Conservation (phyloP, 768 basidiomycete genomes). For the Pleurotus ostreatus region DNA sequence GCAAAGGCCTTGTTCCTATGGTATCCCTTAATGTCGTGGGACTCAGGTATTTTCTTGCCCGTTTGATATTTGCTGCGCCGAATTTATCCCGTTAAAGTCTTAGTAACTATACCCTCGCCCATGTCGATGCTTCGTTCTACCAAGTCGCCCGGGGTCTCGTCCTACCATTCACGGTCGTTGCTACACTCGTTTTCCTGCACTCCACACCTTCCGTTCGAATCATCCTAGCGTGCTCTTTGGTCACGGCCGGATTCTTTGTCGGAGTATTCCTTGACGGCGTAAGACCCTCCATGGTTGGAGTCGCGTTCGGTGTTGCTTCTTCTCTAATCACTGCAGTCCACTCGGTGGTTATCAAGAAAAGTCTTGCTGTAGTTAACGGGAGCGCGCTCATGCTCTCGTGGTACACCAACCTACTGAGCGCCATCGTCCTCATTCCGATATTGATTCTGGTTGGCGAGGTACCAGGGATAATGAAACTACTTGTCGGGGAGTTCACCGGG, state of each 20-base stretch:
- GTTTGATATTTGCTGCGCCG: not conserved
- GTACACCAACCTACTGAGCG: slow-evolving; percentile 86
- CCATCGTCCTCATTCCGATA: slow-evolving; percentile 67
- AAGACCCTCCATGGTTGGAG: slow-evolving; percentile 40
- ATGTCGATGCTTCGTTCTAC: slow-evolving; percentile 93
- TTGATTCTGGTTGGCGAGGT: slow-evolving; percentile 75
- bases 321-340: slow-evolving; percentile 88
- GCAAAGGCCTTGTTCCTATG: slow-evolving; percentile 74
- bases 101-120: slow-evolving; percentile 89
- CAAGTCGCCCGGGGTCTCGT: slow-evolving; percentile 94
- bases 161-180: slow-evolving; percentile 87
- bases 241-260: slow-evolving; percentile 90
- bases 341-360: slow-evolving; percentile 92
- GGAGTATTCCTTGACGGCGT: slow-evolving; percentile 74
- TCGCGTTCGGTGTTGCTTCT: slow-evolving; percentile 78
- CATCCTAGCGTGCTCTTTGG: slow-evolving; percentile 69
- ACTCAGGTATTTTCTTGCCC: slow-evolving; percentile 54
- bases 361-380: slow-evolving; percentile 73
- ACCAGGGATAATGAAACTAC: slow-evolving; percentile 54
- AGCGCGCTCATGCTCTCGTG: slow-evolving; percentile 84
- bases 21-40: slow-evolving; percentile 77
- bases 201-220: slow-evolving; percentile 74
- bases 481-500: slow-evolving; percentile 41
- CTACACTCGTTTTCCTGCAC: slow-evolving; percentile 78
- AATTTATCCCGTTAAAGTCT: slow-evolving; percentile 42